Conservation (phyloP, 148 eudicot species). For the Simmondsia chinensis region DNA sequence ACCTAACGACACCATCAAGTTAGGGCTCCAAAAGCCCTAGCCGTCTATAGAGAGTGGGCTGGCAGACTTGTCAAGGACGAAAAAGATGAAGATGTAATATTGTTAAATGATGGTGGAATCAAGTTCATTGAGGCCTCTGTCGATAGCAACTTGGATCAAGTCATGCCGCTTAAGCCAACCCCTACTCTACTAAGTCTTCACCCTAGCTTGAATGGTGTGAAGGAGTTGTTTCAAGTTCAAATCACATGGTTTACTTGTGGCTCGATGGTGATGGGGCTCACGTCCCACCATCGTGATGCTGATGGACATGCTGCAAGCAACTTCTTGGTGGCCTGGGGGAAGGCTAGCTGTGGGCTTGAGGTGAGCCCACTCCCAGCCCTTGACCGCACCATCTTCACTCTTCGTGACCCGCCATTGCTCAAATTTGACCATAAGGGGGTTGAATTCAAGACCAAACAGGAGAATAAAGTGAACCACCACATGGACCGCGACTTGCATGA, state of each 20-base stretch:
- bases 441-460: constrained; percentile 17
- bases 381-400: constrained; percentile 6
- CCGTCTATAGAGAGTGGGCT: constrained; percentile 25
- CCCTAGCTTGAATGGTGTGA: constrained; percentile 21
- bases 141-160: constrained; percentile 17
- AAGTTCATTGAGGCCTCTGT: constrained; percentile 35
- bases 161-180: constrained; percentile 22
- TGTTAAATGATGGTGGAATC: constrained; percentile 29
- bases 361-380: constrained; percentile 22
- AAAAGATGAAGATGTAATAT: constrained; percentile 12
- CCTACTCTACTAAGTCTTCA: constrained; percentile 18
- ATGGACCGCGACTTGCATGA: no score
- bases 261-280: constrained; percentile 35
- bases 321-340: constrained; percentile 39
- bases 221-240: constrained; percentile 33
- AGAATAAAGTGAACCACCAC: constrained; percentile 23
- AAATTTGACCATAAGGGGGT: constrained; percentile 27
- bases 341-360: constrained; percentile 23
- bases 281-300: constrained; percentile 29
- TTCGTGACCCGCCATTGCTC: constrained; percentile 16
- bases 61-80: constrained; percentile 20
- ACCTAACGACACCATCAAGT: constrained; percentile 15
- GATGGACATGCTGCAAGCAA: constrained; percentile 37
- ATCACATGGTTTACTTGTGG: constrained; percentile 39
- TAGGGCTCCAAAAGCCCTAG: constrained; percentile 30